phyloP scores from a whole-genome alignment of 2,329 filamentous ascomycete genomes.

The Pseudopithomyces maydicus region DNA sequence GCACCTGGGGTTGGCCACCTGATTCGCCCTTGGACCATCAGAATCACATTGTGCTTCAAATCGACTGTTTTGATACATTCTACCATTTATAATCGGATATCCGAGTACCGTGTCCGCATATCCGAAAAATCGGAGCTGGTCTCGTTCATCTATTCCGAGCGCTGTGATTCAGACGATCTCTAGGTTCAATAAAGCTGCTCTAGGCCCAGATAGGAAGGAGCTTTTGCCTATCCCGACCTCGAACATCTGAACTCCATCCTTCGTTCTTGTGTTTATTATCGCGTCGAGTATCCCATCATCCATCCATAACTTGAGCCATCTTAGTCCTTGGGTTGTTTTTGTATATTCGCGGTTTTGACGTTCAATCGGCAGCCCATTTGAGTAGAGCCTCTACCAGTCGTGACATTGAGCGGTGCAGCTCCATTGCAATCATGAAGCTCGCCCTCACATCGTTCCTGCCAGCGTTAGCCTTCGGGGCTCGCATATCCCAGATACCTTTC shows the following conservation, averaged over 20 bases:
- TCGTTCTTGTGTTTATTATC: background rate
- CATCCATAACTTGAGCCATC: background rate
- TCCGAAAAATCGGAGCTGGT: background rate
- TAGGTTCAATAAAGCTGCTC: background rate
- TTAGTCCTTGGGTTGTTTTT: background rate
- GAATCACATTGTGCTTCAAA: too few relatives aligned
- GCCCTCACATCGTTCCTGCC: conserved; percentile 13
- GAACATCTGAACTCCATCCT: background rate
- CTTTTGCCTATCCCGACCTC: background rate
- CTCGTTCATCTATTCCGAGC: background rate
- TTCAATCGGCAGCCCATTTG: too few relatives aligned
- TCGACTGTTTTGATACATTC: too few relatives aligned
- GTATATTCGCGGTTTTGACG: background rate
- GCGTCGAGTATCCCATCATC: background rate
- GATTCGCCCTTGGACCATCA: too few relatives aligned
- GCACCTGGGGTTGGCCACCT: too few relatives aligned
- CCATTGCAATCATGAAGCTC: conserved; percentile 21
- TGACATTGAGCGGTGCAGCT: background rate
- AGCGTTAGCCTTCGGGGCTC: conserved; percentile 10
- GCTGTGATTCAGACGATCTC: background rate
- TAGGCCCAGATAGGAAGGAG: conserved; percentile 1
- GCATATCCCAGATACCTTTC: conserved; percentile 35
- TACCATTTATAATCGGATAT: background rate
- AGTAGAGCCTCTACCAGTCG: too few relatives aligned
- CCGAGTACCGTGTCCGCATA: background rate